Percentiles rank a stretch among this genome's conserved stretches.
Conservation (phyloP, 2,329 filamentous ascomycete genomes). For the Pyrenochaeta sp. region DNA sequence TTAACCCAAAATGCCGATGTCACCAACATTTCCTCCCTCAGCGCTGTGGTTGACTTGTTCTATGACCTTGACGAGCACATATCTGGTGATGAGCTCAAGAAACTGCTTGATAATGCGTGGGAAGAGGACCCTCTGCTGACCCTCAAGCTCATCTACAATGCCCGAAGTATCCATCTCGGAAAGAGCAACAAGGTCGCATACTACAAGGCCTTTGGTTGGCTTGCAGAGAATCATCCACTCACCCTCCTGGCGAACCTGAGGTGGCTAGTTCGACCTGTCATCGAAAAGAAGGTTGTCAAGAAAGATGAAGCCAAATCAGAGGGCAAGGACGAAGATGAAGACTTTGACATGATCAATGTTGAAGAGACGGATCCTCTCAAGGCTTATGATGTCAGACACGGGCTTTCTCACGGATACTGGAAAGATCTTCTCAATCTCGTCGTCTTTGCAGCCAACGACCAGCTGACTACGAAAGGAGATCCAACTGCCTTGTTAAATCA, state of each 20-base stretch:
- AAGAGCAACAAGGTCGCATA: constrained; percentile 59
- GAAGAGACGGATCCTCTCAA: constrained; percentile 40
- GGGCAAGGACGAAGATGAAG: constrained; percentile 27
- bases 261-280: constrained; percentile 64
- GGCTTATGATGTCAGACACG: constrained; percentile 38
- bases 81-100: constrained; percentile 46
- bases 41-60: constrained; percentile 63
- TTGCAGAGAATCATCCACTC: constrained; percentile 61
- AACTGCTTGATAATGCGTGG: constrained; percentile 61
- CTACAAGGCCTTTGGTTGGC: constrained; percentile 65
- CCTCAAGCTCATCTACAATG: constrained; percentile 67
- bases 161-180: constrained; percentile 67
- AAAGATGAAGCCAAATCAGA: constrained; percentile 9
- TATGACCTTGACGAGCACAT: constrained; percentile 57
- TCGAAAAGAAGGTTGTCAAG: constrained; percentile 60
- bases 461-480: constrained; percentile 54
- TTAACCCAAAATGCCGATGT: constrained; percentile 62
- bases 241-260: constrained; percentile 62
- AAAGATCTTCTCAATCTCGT: constrained; percentile 68
- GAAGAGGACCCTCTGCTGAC: constrained; percentile 56
- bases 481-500: constrained; percentile 52
- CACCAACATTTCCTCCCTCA: constrained; percentile 56
- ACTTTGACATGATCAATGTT: constrained; percentile 55
- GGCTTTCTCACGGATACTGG: constrained; percentile 67
- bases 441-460: constrained; percentile 58